Evolutionary conservation across 2,329 filamentous ascomycete genomes (phyloP), one percentile per base, ranked within the genome.

Genomic region (Diaporthe aspalathi): DNA sequence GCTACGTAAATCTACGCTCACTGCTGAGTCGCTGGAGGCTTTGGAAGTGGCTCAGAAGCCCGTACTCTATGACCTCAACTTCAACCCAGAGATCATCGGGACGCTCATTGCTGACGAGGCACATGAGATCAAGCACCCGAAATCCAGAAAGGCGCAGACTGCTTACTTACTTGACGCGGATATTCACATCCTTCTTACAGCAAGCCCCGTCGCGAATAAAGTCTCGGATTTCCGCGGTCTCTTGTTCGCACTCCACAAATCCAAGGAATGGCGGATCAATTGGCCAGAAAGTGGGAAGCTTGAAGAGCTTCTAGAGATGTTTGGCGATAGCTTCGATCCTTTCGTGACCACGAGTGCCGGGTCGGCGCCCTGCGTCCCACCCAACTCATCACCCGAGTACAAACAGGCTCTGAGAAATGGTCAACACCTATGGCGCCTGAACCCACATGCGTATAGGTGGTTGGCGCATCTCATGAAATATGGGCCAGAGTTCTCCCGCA

Each of bases 151-250:
- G 14, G 62, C 63, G 5, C 63, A 71, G 43, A 35, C 63, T 2
- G 53, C 32, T 3, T 71, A 68, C 29, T 29, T 71, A 27, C 9
- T 71, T 3, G 45, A 62, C 12, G 43, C 69, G 5, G 52, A 71
- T 3, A 45, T 68, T 7, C 43, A 50, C 0, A 68, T 71, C 20
- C 69, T 71, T 2, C 62, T 71, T 27, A 71, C 69, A 3, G 69
- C 45, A 5, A 53, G 17, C 14, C 69, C 69, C 4, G 29, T 53
- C 12, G 50, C n/a, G 12, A 71, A 71, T 47, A 57, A 60, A 5
- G 6, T 71, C 17, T 71, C 69, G 0, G 69, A 71, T 43, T 45
- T 71, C 2, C 53, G 69, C 5, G 63, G 69, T 40, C 32, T 71
- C 11, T 24, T 71, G 1, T 68, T 68, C 16, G 63, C 69, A n/a